Evolutionary conservation across 2,329 filamentous ascomycete genomes (phyloP), one percentile per base, ranked within the genome.

Genomic region (Fusarium equiseti): DNA sequence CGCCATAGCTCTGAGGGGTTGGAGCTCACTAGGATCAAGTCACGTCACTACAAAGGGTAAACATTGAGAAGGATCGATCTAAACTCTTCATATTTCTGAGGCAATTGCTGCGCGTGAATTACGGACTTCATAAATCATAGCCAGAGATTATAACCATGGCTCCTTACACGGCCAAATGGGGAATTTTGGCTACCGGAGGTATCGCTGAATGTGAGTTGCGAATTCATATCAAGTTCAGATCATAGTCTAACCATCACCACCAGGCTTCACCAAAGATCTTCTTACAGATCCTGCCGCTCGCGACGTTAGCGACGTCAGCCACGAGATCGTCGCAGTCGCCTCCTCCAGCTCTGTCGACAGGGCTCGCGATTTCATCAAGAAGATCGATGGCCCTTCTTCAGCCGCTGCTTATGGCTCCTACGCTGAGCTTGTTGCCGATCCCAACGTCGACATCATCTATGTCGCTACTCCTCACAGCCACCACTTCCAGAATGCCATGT

Each of bases 391-490:
- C n/a, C 90, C 92, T 6, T 82, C 86, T 20, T 85, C 88, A 10
- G 91, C 91, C 61, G 88, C 88, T 74, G 86, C 91, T 12, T 97
- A 97, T 78, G 92, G 91, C 63, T 93, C 91, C 13, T 97, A 97
- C 81, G 86, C 90, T 67, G 92, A 94, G 78, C 87, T 97, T 29
- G 93, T 95, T 27, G 87, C 88, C 53, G 93, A 97, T 78, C 83
- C 91, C 9, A 87, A 93, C 75, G 88, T 97, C 72, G 92, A 97
- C 79, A 92, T 97, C 74, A 82, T 97, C 81, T 97, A 97, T 80
- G 89, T 97, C 59, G 94, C 93, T 26, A 97, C 94, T 6, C 94
- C 94, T 18, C 94, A 97, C 83, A 95, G 92, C 75, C 94, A 97
- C 80, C 94, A 97, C 83, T 97, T 95, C 83, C 93, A 97, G 80